Base-by-base conservation (phyloP, 1,139 yeast genomes). In the Scheffersomyces insectosa region DNA sequence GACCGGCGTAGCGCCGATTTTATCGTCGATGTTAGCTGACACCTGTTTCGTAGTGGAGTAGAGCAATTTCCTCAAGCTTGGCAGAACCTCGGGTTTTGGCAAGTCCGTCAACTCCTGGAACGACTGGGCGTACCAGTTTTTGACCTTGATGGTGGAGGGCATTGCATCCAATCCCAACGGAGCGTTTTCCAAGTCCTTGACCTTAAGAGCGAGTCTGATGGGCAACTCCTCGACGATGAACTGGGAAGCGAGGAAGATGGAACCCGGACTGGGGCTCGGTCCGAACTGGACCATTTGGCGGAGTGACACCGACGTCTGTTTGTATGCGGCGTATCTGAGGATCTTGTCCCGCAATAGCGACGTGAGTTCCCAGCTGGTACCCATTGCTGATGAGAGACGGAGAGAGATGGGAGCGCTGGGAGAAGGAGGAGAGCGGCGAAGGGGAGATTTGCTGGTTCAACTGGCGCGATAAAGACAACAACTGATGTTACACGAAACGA, bases 201-300 rank as follows among this genome's bases (percentile, higher is more conserved):
- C 96, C 45, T 95, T 78, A 53, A 87, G 86, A 2, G 97, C 96
- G 41, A 89, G 71, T 48, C 97, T 72, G 36, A 90, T 88, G 3
- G 97, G 97, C 37, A 90, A 75, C 62, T 90, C 97, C 58, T 88
- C 90, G 2, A 87, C 89, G 11, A 88, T 83, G 62, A 89, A 89
- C 62, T 85, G 88, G 11, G 93, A 85, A 1, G 96, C 96, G 42
- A 88, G 76, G 60, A 86, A 89, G 37, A 89, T 71, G 7, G 88
- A 82, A 2, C 95, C 96, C 12, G 87, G 88, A 27, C 80, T 76
- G 3, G 96, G 93, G 39, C 77, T 72, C 9, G 84, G 82, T 3
- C 97, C 96, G 66, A 88, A 88, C 61, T 87, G 93, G n/a, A 89
- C 96, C 96, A 89, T 88, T 62, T 88, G 96, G 45, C 90, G 74